Evolutionary conservation across 768 basidiomycete species (phyloP).

Genomic region (Asterophora parasitica): DNA sequence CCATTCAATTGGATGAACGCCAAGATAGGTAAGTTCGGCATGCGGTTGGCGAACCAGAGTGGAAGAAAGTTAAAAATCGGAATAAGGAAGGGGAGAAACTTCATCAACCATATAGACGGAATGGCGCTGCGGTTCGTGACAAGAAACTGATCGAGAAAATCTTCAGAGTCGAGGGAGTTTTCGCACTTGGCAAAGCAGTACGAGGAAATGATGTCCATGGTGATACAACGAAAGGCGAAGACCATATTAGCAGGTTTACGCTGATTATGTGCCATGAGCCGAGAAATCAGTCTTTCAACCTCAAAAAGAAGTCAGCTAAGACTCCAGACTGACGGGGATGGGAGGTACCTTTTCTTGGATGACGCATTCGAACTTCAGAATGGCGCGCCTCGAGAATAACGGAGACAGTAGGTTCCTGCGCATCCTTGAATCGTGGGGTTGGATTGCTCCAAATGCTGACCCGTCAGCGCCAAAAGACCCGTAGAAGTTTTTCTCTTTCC

Average conservation of each 20-base stretch:
- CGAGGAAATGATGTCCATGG: slow-evolving; percentile 39
- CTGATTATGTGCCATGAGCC: slow-evolving; percentile 14
- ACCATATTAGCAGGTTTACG: slow-evolving; percentile 29
- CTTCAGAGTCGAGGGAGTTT: slow-evolving; percentile 26
- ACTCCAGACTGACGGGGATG: neutral
- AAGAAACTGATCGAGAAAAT: slow-evolving; percentile 32
- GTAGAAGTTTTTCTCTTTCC: slow-evolving; percentile 36
- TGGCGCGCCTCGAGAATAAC: slow-evolving; percentile 35
- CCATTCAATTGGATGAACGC: slow-evolving; percentile 10
- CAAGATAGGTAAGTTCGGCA: slow-evolving; percentile 8
- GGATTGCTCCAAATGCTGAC: slow-evolving; percentile 32
- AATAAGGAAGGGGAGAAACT: slow-evolving; percentile 27
- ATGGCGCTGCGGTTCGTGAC: slow-evolving; percentile 26
- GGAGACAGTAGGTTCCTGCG: slow-evolving; percentile 28
- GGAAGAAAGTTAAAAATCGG: slow-evolving; percentile 12
- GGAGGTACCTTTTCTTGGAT: slow-evolving; percentile 26
- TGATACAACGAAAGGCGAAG: slow-evolving; percentile 36
- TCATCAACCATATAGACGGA: slow-evolving; percentile 26
- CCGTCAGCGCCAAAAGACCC: slow-evolving; percentile 29
- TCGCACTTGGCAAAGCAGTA: slow-evolving; percentile 34
- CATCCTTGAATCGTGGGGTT: slow-evolving; percentile 28
- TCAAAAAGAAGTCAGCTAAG: slow-evolving; percentile 10
- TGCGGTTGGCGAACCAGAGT: slow-evolving; percentile 3
- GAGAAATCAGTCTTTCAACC: slow-evolving; percentile 27
- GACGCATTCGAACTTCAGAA: slow-evolving; percentile 30